Evolutionary conservation across 805 yeast genomes (phyloP).

Genomic region (Wickerhamia fluorescens): DNA sequence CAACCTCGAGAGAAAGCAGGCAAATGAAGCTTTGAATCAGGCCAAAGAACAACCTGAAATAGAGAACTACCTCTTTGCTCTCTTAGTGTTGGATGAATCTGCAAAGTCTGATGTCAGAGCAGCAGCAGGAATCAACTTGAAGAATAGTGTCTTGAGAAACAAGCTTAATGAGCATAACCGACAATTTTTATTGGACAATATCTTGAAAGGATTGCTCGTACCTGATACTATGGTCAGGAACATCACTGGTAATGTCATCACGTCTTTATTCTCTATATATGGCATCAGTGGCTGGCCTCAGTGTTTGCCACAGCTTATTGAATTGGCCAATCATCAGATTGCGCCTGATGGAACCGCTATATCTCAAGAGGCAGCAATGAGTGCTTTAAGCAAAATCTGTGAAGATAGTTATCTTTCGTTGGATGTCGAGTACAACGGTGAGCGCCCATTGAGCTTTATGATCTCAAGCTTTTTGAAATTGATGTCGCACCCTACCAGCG

Average conservation of each 20-base stretch:
- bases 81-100: conserved; percentile 49
- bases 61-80: conserved; percentile 68
- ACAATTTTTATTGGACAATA: conserved; percentile 33
- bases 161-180: conserved; percentile 11
- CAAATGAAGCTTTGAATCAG: conserved; percentile 64
- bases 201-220: conserved; percentile 51
- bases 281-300: conserved; percentile 74
- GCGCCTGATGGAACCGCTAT: conserved; percentile 14
- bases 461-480: conserved; percentile 58
- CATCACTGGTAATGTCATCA: conserved; percentile 85
- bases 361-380: conserved; percentile 75
- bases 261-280: conserved; percentile 63
- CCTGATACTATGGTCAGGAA: conserved; percentile 61
- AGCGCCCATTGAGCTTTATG: conserved; percentile 61
- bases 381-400: conserved; percentile 80
- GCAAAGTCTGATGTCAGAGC: conserved; percentile 62
- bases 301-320: conserved; percentile 60
- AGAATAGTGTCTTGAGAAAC: conserved; percentile 51
- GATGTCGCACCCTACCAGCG: conserved; percentile 26
- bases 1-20: conserved; percentile 48
- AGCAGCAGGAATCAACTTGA: conserved; percentile 80
- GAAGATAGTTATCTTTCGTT: conserved; percentile 73
- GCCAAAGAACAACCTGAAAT: conserved; percentile 72
- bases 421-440: conserved; percentile 58
- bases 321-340: conserved; percentile 39